Percentiles rank a stretch among this genome's conserved stretches.
These are phyloP conservation scores for Musa schizocarpa DNA, from an alignment of 176 grass and related monocot species.

Conservation along the genomic window DNA sequence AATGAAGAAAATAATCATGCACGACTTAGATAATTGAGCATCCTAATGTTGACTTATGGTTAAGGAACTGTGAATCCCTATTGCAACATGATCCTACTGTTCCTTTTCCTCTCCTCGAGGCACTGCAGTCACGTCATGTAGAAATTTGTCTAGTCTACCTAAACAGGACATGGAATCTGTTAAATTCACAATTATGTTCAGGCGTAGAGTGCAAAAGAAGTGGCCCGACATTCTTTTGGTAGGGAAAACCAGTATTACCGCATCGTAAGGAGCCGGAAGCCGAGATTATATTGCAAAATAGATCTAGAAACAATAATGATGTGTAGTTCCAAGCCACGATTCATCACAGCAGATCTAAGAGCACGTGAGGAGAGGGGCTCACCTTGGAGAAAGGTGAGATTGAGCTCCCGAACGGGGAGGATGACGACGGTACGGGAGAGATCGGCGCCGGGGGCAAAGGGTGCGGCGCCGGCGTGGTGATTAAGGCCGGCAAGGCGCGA, in stretches of 20 bases:
- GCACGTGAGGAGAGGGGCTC: not conserved
- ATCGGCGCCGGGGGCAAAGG: constrained; percentile 54
- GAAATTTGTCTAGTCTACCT: not conserved
- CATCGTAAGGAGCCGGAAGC: not conserved
- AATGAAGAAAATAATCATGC: not conserved
- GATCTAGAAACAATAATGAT: not conserved
- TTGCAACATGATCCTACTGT: not conserved
- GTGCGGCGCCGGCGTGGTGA: constrained; percentile 55
- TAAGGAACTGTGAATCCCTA: not conserved
- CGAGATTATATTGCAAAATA: not conserved
- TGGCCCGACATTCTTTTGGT: not conserved
- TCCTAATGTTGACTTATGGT: not conserved
- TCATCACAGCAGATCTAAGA: too few species aligned
- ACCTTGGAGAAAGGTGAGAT: constrained; percentile 80
- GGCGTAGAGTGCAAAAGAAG: not conserved
- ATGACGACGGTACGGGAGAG: constrained; percentile 70
- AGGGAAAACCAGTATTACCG: too few species aligned
- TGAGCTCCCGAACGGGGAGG: constrained; percentile 62
- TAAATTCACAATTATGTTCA: not conserved
- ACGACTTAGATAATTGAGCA: not conserved
- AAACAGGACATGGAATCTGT: not conserved
- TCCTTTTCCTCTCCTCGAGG: not conserved
- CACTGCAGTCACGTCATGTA: not conserved
- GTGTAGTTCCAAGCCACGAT: not conserved
- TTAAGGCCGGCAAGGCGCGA: constrained; percentile 59